phyloP scores from a whole-genome alignment of 495 filamentous ascomycete species.

The Penicillium herquei region DNA sequence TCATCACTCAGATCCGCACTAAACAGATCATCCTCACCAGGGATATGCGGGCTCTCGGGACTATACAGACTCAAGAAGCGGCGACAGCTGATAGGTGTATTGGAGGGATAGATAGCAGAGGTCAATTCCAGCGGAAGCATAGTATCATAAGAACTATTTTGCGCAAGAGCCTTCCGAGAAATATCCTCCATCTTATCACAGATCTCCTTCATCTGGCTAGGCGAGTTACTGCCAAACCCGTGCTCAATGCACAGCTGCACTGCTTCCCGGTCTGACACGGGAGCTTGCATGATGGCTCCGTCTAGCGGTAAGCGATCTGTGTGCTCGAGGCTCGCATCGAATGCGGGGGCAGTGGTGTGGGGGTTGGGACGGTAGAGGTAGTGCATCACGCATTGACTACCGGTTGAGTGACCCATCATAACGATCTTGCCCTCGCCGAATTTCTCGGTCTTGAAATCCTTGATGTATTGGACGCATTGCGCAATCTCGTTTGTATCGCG shows the following conservation, averaged over 20 bases:
- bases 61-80: constrained; percentile 66
- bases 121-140: constrained; percentile 37
- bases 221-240: constrained; percentile 20
- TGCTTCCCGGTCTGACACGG: constrained; percentile 71
- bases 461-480: constrained; percentile 68
- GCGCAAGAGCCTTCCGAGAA: constrained; percentile 24
- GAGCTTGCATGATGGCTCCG: constrained; percentile 74
- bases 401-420: constrained; percentile 81
- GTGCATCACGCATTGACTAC: constrained; percentile 80
- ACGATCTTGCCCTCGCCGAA: constrained; percentile 59
- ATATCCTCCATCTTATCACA: constrained; percentile 26
- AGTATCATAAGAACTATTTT: constrained; percentile 23
- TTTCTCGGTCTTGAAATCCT: constrained; percentile 36
- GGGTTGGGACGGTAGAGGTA: constrained; percentile 53
- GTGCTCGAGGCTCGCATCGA: constrained; percentile 34
- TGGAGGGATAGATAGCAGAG: constrained; percentile 18
- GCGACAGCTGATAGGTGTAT: constrained; percentile 57
- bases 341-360: constrained; percentile 25
- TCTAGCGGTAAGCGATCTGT: constrained; percentile 49
- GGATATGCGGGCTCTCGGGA: constrained; percentile 44
- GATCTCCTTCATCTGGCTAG: constrained; percentile 19
- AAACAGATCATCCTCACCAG: constrained; percentile 83
- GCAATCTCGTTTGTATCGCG: constrained; percentile 75
- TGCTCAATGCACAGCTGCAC: constrained; percentile 34
- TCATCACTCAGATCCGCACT: constrained; percentile 70